These are phyloP conservation scores for Harringtonia aguacate DNA, from an alignment of 2,329 filamentous ascomycete genomes.

Conservation along the genomic window DNA sequence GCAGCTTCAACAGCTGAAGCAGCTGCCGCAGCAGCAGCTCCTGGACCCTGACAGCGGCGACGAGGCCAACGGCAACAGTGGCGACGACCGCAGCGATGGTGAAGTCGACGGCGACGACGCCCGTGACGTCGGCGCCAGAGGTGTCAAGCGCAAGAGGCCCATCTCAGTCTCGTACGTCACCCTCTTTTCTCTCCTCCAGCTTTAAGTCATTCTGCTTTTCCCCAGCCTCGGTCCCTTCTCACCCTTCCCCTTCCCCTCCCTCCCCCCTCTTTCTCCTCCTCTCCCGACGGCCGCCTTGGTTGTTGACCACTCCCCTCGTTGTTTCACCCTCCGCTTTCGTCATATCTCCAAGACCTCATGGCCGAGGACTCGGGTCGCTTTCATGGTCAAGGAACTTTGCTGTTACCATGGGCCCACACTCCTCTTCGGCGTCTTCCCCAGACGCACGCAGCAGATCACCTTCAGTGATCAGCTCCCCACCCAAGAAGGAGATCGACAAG, in stretches of 20 bases:
- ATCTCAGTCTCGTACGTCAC: slow-evolving; percentile 47
- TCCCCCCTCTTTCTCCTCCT: too few species aligned
- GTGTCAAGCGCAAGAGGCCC: slow-evolving; percentile 45
- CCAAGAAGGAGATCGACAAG: too few species aligned
- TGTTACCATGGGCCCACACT: not conserved
- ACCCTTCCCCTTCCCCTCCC: too few species aligned
- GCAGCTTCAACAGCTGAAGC: not conserved
- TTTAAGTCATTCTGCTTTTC: too few species aligned
- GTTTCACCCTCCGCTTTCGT: not conserved
- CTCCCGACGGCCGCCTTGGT: too few species aligned
- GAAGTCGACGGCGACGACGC: slow-evolving; percentile 29
- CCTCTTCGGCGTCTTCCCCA: slow-evolving; percentile 3
- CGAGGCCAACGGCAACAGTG: slow-evolving; percentile 33
- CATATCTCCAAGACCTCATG: slow-evolving; percentile 1
- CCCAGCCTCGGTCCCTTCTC: too few species aligned
- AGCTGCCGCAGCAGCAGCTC: slow-evolving; percentile 2
- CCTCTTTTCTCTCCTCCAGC: slow-evolving; percentile 8
- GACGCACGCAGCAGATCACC: not conserved
- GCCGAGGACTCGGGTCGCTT: too few species aligned
- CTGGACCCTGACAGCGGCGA: slow-evolving; percentile 16
- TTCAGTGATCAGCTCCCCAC: not conserved
- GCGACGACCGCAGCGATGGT: slow-evolving; percentile 21
- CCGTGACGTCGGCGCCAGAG: slow-evolving; percentile 19
- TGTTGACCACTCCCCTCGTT: too few species aligned
- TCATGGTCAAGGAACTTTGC: not conserved